phyloP scores from a whole-genome alignment of 345 rosid genomes.

The Turritis glabra region DNA sequence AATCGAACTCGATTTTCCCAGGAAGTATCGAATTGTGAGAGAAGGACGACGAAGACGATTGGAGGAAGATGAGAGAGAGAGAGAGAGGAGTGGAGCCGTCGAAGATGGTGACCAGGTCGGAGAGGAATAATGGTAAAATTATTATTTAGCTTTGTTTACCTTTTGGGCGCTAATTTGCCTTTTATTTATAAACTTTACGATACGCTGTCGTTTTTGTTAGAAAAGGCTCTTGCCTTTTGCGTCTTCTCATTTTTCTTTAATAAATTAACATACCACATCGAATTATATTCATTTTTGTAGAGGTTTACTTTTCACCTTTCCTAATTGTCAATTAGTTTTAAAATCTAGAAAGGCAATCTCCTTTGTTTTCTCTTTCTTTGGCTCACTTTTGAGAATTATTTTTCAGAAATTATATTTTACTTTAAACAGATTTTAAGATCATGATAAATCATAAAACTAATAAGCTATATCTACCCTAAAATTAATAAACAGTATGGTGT shows the following conservation, averaged over 20 bases:
- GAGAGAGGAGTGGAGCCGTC: slow-evolving; percentile 28
- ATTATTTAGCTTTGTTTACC: neutral
- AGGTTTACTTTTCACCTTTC: slow-evolving; percentile 20
- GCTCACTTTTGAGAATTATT: too few species aligned
- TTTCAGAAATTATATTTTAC: too few species aligned
- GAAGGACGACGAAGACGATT: neutral
- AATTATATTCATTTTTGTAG: too few species aligned
- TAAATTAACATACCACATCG: neutral
- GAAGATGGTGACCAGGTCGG: slow-evolving; percentile 28
- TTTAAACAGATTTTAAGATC: too few species aligned
- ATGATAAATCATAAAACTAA: too few species aligned
- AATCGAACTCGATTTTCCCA: neutral
- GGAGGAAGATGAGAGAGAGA: slow-evolving; percentile 15
- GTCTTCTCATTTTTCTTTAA: neutral
- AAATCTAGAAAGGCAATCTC: slow-evolving; percentile 8
- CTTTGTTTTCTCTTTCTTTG: neutral
- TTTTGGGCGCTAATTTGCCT: slow-evolving; percentile 30
- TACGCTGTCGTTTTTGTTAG: slow-evolving; percentile 15
- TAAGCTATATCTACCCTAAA: too few species aligned
- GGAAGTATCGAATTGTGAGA: neutral
- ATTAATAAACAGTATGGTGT: neutral
- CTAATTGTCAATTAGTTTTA: neutral
- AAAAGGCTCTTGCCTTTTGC: neutral
- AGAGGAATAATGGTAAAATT: slow-evolving; percentile 4
- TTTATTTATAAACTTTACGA: neutral